These are phyloP conservation scores for Fusarium acutatum DNA, from an alignment of 2,329 filamentous ascomycete species.

Conservation along the genomic window DNA sequence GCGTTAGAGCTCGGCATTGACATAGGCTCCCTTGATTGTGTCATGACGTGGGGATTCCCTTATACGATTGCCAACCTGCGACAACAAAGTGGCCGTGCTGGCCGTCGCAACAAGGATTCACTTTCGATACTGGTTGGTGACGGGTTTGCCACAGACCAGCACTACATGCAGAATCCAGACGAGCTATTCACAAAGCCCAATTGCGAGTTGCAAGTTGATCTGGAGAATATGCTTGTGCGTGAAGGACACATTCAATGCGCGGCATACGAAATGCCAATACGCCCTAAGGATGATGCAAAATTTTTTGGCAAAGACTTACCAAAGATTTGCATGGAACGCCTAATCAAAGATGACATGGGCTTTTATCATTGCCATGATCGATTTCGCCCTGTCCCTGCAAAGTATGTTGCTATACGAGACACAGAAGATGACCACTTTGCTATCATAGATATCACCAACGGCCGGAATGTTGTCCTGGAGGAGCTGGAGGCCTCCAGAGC, in stretches of 20 bases:
- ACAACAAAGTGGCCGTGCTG: slow-evolving; percentile 93
- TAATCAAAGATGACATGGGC: slow-evolving; percentile 77
- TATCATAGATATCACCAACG: slow-evolving; percentile 86
- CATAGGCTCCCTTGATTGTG: slow-evolving; percentile 92
- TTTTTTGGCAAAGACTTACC: slow-evolving; percentile 83
- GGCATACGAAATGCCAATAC: slow-evolving; percentile 92
- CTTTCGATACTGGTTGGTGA: slow-evolving; percentile 90
- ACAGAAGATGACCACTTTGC: slow-evolving; percentile 92
- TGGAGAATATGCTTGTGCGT: slow-evolving; percentile 89
- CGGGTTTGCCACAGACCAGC: slow-evolving; percentile 88
- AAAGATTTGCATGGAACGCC: slow-evolving; percentile 75
- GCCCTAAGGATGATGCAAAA: slow-evolving; percentile 73
- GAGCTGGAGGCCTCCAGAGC: slow-evolving; percentile 96
- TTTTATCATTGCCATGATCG: slow-evolving; percentile 92
- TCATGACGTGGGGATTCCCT: slow-evolving; percentile 92
- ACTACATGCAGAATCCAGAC: slow-evolving; percentile 96
- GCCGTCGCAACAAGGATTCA: slow-evolving; percentile 91
- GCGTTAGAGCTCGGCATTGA: slow-evolving; percentile 94
- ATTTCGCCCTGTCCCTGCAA: slow-evolving; percentile 85
- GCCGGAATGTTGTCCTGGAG: slow-evolving; percentile 85
- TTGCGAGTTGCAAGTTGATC: slow-evolving; percentile 85
- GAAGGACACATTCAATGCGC: slow-evolving; percentile 97
- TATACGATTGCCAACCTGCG: slow-evolving; percentile 94
- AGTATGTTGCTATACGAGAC: slow-evolving; percentile 86
- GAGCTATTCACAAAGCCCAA: slow-evolving; percentile 94